Base-by-base conservation (phyloP, 2,329 filamentous ascomycete genomes). In the Cordyceps cicadae region DNA sequence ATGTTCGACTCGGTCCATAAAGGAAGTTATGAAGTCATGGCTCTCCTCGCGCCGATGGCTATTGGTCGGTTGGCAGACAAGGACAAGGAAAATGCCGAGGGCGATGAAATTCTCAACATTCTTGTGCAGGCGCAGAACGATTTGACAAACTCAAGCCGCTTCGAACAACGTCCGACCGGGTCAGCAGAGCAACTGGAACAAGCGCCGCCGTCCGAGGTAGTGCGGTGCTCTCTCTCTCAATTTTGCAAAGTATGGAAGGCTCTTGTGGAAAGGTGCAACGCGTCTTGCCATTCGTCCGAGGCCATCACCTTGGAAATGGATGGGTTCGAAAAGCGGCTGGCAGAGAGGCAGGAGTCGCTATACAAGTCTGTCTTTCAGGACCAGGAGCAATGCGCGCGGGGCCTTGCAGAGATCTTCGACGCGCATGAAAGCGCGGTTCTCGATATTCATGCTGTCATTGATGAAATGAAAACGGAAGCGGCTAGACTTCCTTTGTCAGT, bases 91-190 rank as follows among this genome's bases (percentile, higher is more conserved):
- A 29, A n/a, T 17, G n/a, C 5, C 39, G 24, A 46, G 11, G 21
- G 41, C 17, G 53, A 34, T 8, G 19, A 14, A 11, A 19, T 55
- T 9, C 53, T 55, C 1, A n/a, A 32, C 11, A 45, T 32, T 12
- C 39, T 55, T 17, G 53, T 46, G 7, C 53, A 55, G 41, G 24
- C 41, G 14, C 53, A 55, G 5, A 55, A 55, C 29, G 53, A 55
- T 12, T 46, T 55, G 53, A 55, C 53, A 29, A 55, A 55, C 53
- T 45, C 53, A 9, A 55, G 53, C 26, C 53, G 53, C 11, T 55
- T 55, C n/a, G 53, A 55, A 5, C 53, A 55, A 24, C 53, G 39
- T 5, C 53, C 53, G 15, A 55, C 53, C 2, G 53, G 53, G 15
- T 45, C 39, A 3, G 53, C 15, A 11, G 26, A 45, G 9, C 53